Evolutionary conservation across 2,329 filamentous ascomycete genomes (phyloP).

Genomic region (Herpomyces periplanetae): DNA sequence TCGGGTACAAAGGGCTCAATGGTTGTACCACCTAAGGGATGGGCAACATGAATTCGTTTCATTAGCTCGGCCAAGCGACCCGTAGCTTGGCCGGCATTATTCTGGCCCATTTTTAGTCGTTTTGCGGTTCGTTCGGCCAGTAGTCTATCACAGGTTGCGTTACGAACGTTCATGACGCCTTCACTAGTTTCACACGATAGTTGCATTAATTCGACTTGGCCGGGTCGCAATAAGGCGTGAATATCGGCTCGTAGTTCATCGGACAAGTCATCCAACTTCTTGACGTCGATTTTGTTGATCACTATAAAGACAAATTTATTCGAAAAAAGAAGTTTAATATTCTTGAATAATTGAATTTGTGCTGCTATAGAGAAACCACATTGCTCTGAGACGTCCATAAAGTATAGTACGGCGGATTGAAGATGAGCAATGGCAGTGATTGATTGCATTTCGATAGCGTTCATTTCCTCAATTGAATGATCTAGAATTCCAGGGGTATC

Average conservation of each 20-base stretch:
- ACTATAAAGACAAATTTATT: conserved; percentile 93
- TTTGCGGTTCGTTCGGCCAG: conserved; percentile 73
- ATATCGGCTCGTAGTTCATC: conserved; percentile 35
- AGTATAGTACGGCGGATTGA: conserved; percentile 74
- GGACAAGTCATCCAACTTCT: conserved; percentile 51
- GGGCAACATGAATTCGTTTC: conserved; percentile 79
- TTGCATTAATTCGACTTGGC: conserved; percentile 68
- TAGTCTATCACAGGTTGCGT: conserved; percentile 62
- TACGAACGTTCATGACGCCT: conserved; percentile 75
- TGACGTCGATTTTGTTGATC: conserved; percentile 90
- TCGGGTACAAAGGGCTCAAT: conserved; percentile 66
- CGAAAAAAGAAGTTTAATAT: conserved; percentile 77
- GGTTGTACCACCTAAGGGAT: conserved; percentile 39
- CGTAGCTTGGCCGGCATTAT: conserved; percentile 28
- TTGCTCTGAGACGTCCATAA: conserved; percentile 89
- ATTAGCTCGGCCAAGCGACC: conserved; percentile 62
- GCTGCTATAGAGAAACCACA: conserved; percentile 74
- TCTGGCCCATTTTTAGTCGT: conserved; percentile 66
- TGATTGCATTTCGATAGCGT: conserved; percentile 96
- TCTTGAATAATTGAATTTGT: conserved; percentile 78
- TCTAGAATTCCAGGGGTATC: conserved; percentile 96
- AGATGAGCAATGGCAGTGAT: conserved; percentile 94
- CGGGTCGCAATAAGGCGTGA: conserved; percentile 37
- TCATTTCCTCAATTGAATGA: conserved; percentile 94
- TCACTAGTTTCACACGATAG: conserved; percentile 81